Base-by-base conservation (phyloP, 2,329 filamentous ascomycete genomes). In the Monosporascus sp. region DNA sequence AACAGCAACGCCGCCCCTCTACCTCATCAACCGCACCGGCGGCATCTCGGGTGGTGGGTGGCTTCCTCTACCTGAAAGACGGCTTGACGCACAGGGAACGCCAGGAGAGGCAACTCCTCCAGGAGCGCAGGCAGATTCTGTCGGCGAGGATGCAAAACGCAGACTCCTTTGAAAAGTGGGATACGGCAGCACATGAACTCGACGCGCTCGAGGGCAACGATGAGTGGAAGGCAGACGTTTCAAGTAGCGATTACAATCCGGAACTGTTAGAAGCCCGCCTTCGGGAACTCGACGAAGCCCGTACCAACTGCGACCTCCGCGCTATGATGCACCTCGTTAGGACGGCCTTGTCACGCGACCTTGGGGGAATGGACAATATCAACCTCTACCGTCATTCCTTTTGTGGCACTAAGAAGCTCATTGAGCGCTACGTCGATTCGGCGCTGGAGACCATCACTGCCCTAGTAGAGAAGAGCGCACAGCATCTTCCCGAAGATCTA, bases 351-450 rank as follows among this genome's bases (percentile, higher is more conserved):
- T 90, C 87, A 39, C 85, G 92, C 45, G 86, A 92, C 61, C 74
- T 96, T 9, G 92, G 90, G 7, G 88, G 88, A 49, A 96, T 97
- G 87, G 90, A 89, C 56, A 88, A 91, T 63, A 79, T 87, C 43
- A 81, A 85, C 50, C 77, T 97, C 2, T 97, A 97, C 72, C 85
- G 85, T 52, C 89, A 94, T 66, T 89, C 88, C 0, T 86, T 94
- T 65, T 81, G 90, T 15, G 93, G 92, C 5, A 96, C 92, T 8
- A 97, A 97, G 72, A 78, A 81, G 54, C 72, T 96, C 58, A 93
- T 96, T 56, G 92, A 97, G 70, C 79, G 82, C 37, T 97, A 97
- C 63, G 92, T 96, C 56, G 82, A 88, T 48, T 90, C 89, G 1
- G 86, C 89, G 1, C 73, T 91, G 31, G 79, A 84, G 53, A 90